Percentiles rank a stretch among this genome's conserved stretches.
phyloP scores from a whole-genome alignment of 2,329 filamentous ascomycete genomes.

The Septoria linicola region DNA sequence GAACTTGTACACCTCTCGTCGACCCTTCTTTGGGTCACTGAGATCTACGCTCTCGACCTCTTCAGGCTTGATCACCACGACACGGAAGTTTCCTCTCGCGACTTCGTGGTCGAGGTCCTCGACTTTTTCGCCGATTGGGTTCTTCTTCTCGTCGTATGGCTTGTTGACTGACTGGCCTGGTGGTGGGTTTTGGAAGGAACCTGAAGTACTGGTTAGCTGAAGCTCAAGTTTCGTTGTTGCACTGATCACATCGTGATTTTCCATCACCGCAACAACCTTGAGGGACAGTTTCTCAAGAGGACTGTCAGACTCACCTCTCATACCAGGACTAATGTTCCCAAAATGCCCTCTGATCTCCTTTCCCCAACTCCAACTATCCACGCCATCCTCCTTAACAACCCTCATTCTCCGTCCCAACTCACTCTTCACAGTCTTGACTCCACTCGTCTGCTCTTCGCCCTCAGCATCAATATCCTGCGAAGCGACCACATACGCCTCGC shows the following conservation, averaged over 20 bases:
- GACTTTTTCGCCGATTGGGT: constrained; percentile 62
- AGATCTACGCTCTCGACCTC: constrained; percentile 75
- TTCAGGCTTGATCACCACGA: constrained; percentile 80
- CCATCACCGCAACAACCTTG: no score
- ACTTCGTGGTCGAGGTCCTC: constrained; percentile 67
- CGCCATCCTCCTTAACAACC: constrained; percentile 46
- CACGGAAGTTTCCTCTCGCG: constrained; percentile 74
- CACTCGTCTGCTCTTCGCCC: constrained; percentile 50
- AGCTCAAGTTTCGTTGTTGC: not conserved
- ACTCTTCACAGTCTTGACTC: constrained; percentile 58
- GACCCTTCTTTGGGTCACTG: constrained; percentile 61
- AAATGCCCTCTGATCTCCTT: constrained; percentile 83
- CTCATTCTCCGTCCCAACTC: constrained; percentile 65
- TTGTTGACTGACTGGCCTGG: constrained; percentile 49
- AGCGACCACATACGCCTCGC: constrained; percentile 72
- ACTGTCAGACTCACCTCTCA: constrained; percentile 61
- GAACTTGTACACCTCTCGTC: constrained; percentile 67
- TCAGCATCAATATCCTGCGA: constrained; percentile 59
- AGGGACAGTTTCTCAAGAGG: no score
- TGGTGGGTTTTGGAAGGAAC: constrained; percentile 61
- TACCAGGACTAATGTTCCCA: constrained; percentile 78
- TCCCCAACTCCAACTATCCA: constrained; percentile 69
- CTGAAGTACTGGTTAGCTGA: constrained; percentile 38
- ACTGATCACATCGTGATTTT: not conserved
- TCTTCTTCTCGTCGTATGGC: constrained; percentile 46